Evolutionary conservation across 371 early-diverging fungal species (phyloP).

Genomic region (Polyrhizophydium stewartii): DNA sequence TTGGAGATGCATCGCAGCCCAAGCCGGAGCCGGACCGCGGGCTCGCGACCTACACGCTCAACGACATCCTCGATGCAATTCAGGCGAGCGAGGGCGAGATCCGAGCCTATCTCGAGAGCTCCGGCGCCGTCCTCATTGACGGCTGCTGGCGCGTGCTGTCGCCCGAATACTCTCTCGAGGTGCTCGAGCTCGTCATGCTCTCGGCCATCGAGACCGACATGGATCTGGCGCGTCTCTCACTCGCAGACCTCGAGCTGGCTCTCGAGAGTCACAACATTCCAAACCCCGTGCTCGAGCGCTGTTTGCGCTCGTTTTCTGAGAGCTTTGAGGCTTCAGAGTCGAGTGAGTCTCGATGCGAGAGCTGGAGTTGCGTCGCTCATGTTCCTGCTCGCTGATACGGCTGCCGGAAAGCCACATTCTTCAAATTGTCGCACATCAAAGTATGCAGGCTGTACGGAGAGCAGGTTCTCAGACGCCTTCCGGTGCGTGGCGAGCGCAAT

Average conservation of each 20-base stretch:
- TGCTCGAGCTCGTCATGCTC: not conserved
- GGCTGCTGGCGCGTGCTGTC: conserved; percentile 7
- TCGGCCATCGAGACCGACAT: not conserved
- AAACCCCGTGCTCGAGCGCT: conserved; percentile 25
- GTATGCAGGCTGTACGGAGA: conserved; percentile 28
- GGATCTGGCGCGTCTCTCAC: not conserved
- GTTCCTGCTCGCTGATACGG: not conserved
- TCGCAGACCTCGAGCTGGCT: conserved; percentile 9
- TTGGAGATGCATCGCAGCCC: too few species aligned
- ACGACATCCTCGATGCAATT: conserved; percentile 34
- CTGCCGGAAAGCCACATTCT: not conserved
- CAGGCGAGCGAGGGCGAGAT: conserved; percentile 54
- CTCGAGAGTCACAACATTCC: conserved; percentile 28
- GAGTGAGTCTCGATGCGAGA: too few species aligned
- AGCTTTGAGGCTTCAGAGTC: too few species aligned
- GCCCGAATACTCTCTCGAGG: not conserved
- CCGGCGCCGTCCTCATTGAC: conserved; percentile 39
- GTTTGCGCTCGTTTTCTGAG: too few species aligned
- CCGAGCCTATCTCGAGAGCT: conserved; percentile 25
- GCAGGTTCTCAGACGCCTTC: conserved; percentile 13
- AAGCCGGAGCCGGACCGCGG: too few species aligned
- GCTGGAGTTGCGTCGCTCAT: too few species aligned
- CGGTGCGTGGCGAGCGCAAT: conserved; percentile 10
- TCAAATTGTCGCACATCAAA: conserved; percentile 12
- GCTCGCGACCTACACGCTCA: conserved; percentile 16